phyloP scores from a whole-genome alignment of 345 rosid species.

The Salix exigua region DNA sequence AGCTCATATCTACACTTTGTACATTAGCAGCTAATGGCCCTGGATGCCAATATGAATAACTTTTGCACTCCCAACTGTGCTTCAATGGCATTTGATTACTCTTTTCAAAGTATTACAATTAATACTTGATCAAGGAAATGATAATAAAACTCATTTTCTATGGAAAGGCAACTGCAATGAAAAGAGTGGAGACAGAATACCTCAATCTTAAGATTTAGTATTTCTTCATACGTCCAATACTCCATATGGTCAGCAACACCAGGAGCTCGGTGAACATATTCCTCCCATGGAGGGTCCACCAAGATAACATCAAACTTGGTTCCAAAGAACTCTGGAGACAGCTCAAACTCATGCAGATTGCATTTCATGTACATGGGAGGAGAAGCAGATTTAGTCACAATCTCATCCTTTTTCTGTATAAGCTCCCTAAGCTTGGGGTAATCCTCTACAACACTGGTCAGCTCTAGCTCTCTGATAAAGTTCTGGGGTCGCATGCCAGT shows the following conservation, averaged over 20 bases:
- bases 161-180: slow-evolving; percentile 5
- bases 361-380: slow-evolving; percentile 88
- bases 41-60: background rate
- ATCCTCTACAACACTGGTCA: slow-evolving; percentile 93
- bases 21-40: background rate
- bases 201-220: slow-evolving; percentile 91
- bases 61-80: background rate
- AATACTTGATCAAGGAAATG: background rate
- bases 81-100: background rate
- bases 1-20: background rate
- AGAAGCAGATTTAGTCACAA: slow-evolving; percentile 83
- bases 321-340: slow-evolving; percentile 87
- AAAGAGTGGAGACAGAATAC: slow-evolving; percentile 30
- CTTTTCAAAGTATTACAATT: background rate
- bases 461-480: slow-evolving; percentile 94
- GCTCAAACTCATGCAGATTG: slow-evolving; percentile 78
- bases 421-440: slow-evolving; percentile 98
- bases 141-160: slow-evolving; percentile 4
- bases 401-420: slow-evolving; percentile 99
- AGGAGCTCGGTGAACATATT: slow-evolving; percentile 98
- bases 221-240: slow-evolving; percentile 97
- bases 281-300: slow-evolving; percentile 99
- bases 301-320: slow-evolving; percentile 98
- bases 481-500: slow-evolving; percentile 99
- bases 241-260: slow-evolving; percentile 97